These are phyloP conservation scores for Solanum hybrid DNA, from an alignment of 305 asterid species.

Conservation along the genomic window DNA sequence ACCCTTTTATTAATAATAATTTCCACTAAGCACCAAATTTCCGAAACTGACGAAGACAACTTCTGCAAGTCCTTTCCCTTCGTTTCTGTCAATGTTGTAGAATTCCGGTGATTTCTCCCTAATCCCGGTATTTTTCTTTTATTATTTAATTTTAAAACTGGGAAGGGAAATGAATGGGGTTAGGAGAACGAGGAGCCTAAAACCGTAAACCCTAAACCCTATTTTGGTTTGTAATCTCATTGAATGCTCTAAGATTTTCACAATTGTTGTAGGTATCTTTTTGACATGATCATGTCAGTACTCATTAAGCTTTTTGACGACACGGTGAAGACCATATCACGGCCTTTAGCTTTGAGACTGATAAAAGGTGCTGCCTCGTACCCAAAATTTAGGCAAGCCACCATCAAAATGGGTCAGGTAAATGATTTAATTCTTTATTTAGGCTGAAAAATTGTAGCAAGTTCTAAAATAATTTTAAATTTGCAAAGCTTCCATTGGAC, in stretches of 20 bases:
- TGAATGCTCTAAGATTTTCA: neutral
- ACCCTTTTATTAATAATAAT: too few species aligned
- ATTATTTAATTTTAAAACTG: too few species aligned
- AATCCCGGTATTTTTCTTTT: neutral
- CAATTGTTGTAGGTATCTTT: neutral
- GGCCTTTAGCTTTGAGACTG: neutral
- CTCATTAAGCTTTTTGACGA: neutral
- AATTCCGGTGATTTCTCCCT: neutral
- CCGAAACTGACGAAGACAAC: too few species aligned
- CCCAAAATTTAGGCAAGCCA: neutral
- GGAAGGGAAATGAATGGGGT: neutral
- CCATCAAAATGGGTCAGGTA: neutral
- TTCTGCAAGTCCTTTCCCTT: neutral
- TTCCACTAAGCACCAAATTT: neutral
- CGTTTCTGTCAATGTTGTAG: neutral
- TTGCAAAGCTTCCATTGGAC: too few species aligned
- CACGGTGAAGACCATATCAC: neutral
- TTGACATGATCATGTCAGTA: neutral
- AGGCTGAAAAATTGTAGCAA: too few species aligned
- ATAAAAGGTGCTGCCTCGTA: neutral
- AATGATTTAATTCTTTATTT: neutral
- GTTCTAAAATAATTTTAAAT: too few species aligned
- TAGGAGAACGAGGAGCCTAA: neutral
- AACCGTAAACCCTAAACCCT: neutral
- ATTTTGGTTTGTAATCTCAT: neutral